Base-by-base conservation (phyloP, 1,284 basidiomycete genomes). In the Pyrrhoderma noxium region DNA sequence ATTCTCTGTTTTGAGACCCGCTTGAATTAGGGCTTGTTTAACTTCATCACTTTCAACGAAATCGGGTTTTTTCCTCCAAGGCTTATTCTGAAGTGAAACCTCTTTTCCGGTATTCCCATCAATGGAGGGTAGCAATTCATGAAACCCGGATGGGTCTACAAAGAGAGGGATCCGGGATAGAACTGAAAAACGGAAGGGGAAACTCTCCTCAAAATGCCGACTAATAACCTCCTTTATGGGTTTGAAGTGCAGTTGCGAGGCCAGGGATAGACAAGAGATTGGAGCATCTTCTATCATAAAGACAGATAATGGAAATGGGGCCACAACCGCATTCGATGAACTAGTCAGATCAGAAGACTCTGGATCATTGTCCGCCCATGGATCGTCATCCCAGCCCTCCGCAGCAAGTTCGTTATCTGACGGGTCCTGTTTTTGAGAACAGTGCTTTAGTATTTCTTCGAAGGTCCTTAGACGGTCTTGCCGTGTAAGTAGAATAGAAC, bases 301-400 rank as follows among this genome's bases (percentile, higher is more conserved):
- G 8, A 69, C 60, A 5, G 78, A 69, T 18, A 93, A 73, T 1
- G 78, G 61, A 38, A 89, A 60, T 16, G 78, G 77, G 8, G 18
- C 25, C 25, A 38, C 9, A 19, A 11, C 3, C 14, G 45, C 5
- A 16, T 43, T 46, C 25, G 21, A 60, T 40, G 65, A 51, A 21
- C 61, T 43, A 35, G 41, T 35, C 44, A 43, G 18, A 42, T 36
- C 43, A 47, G 49, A 45, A 47, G 49, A 3, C 53, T 34, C 63
- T 23, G 61, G 61, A 57, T 60, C 66, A 35, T 65, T 63, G 8
- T 67, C 70, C 38, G 71, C 82, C 88, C 88, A 93, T 8, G 89
- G 88, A 65, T 93, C 89, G 60, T 91, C 89, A 59, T 83, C 80
- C 81, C 81, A 85, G 59, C 81, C 82, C 35, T 67, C 72, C 23